A percentile compares a stretch with the other conserved stretches of the same genome.
Evolutionary conservation across 2,329 filamentous ascomycete genomes (phyloP).

Genomic region (Dothideomycetes sp.): DNA sequence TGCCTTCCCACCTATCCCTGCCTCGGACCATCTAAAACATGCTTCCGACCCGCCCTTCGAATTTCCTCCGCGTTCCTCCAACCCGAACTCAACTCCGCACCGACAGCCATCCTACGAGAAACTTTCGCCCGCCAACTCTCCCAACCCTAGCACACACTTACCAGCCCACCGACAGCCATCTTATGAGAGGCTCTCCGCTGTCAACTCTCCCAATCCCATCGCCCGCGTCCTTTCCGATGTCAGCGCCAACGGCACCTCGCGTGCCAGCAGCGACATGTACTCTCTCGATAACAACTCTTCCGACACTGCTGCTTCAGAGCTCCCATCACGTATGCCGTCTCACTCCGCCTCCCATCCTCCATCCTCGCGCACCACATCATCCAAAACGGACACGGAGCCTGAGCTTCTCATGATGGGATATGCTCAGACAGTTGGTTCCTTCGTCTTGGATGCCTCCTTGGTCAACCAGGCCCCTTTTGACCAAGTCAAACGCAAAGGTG

Average conservation of each 20-base stretch:
- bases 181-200: neutral
- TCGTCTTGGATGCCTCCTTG: constrained; percentile 81
- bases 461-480: constrained; percentile 86
- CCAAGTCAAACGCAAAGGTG: constrained; percentile 88
- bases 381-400: constrained; percentile 38
- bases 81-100: neutral
- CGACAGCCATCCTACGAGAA: neutral
- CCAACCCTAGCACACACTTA: neutral
- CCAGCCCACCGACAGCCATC: neutral
- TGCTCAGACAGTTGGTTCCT: constrained; percentile 84
- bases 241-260: constrained; percentile 65
- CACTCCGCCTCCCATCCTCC: constrained; percentile 32
- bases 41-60: neutral
- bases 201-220: constrained; percentile 36
- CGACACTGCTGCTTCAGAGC: constrained; percentile 81
- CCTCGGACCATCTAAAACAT: neutral
- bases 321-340: constrained; percentile 31
- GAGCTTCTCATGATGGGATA: constrained; percentile 97
- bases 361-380: constrained; percentile 32
- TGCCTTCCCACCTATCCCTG: neutral
- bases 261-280: constrained; percentile 92
- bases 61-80: neutral
- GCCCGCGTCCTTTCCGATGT: constrained; percentile 66
- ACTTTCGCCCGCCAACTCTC: too few relatives aligned
- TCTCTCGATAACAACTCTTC: constrained; percentile 89